A percentile compares a stretch with the other conserved stretches of the same genome.
Evolutionary conservation across 768 basidiomycete genomes (phyloP).

Genomic region (Russula compacta): DNA sequence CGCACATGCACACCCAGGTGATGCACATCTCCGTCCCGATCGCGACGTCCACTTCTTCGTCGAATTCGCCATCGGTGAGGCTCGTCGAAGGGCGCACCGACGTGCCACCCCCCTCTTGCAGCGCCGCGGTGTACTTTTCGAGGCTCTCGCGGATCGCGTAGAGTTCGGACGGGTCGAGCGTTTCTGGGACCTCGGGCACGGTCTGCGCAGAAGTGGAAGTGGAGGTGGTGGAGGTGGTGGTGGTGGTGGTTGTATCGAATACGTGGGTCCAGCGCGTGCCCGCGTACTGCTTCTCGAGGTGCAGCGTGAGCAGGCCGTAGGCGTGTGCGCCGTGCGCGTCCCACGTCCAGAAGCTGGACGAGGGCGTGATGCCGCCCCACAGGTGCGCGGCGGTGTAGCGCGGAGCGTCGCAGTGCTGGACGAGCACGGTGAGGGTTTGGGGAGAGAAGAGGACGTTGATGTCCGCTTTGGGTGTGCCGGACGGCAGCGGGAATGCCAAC

Average conservation of each 20-base stretch:
- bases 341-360: slow-evolving; percentile 90
- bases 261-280: slow-evolving; percentile 83
- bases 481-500: slow-evolving; percentile 75
- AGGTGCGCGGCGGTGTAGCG: slow-evolving; percentile 51
- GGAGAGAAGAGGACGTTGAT: slow-evolving; percentile 63
- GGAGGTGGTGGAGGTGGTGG: slow-evolving; percentile 31
- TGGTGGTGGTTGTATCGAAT: slow-evolving; percentile 48
- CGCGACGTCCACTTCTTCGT: slow-evolving; percentile 76
- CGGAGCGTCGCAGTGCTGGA: slow-evolving; percentile 41
- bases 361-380: slow-evolving; percentile 74
- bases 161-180: slow-evolving; percentile 77
- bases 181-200: slow-evolving; percentile 72
- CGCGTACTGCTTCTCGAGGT: slow-evolving; percentile 80
- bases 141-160: slow-evolving; percentile 69
- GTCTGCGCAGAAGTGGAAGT: slow-evolving; percentile 33
- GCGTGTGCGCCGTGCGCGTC: slow-evolving; percentile 64
- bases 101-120: slow-evolving; percentile 47
- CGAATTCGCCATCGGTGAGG: slow-evolving; percentile 80
- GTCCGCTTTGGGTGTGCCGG: slow-evolving; percentile 47
- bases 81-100: slow-evolving; percentile 62
- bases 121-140: slow-evolving; percentile 73
- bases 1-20: slow-evolving; percentile 46
- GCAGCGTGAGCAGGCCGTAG: slow-evolving; percentile 67
- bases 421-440: slow-evolving; percentile 55
- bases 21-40: slow-evolving; percentile 57